These are phyloP conservation scores for Macroventuria anomochaeta DNA, from an alignment of 2,329 filamentous ascomycete genomes.

Conservation along the genomic window DNA sequence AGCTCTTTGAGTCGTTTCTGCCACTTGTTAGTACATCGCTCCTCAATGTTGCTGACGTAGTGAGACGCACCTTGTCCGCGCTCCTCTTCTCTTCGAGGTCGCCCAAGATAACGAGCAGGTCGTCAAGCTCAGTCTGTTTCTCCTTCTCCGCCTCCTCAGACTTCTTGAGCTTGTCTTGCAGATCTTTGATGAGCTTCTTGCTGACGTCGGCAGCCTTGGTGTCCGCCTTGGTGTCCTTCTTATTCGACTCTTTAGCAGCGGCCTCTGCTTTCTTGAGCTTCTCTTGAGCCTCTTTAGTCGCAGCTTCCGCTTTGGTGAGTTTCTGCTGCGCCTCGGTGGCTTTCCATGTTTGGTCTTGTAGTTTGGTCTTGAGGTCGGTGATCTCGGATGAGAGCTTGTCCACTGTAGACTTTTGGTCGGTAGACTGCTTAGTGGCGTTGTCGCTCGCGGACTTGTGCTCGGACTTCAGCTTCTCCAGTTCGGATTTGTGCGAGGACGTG, in stretches of 20 bases:
- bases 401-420: conserved; percentile 6
- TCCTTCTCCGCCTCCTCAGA: conserved; percentile 46
- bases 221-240: conserved; percentile 33
- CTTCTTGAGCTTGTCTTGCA: conserved; percentile 54
- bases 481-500: conserved; percentile 1
- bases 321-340: conserved; percentile 57
- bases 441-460: conserved; percentile 8
- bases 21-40: conserved; percentile 23
- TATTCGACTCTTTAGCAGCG: conserved; percentile 7
- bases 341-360: conserved; percentile 52
- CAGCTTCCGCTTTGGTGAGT: conserved; percentile 6
- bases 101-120: conserved; percentile 56
- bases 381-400: conserved; percentile 40
- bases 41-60: not conserved
- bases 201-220: conserved; percentile 51
- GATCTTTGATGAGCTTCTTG: conserved; percentile 50
- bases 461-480: conserved; percentile 23
- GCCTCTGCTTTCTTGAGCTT: conserved; percentile 27
- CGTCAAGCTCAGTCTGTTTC: conserved; percentile 56
- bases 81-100: conserved; percentile 56
- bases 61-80: conserved; percentile 45
- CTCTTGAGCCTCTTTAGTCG: conserved; percentile 52
- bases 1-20: conserved; percentile 57
- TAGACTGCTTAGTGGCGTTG: not conserved
- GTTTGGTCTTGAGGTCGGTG: conserved; percentile 48